A percentile compares a stretch with the other conserved stretches of the same genome.
Conservation (phyloP, 345 rosid species). For the Triadica sebifera region DNA sequence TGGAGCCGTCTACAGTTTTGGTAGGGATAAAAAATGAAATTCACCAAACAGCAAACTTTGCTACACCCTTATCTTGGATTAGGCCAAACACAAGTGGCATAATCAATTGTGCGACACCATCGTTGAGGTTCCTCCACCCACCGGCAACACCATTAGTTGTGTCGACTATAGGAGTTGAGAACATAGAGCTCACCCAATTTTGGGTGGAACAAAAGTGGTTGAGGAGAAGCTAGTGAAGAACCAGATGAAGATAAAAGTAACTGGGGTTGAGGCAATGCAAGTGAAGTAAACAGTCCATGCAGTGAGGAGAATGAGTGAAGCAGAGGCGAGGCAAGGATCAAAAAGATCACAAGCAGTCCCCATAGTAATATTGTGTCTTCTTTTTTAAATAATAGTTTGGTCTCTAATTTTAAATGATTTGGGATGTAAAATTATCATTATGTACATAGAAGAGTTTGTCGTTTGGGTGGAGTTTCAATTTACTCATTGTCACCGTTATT, state of each 20-base stretch:
- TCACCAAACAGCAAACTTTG: slow-evolving; percentile 81
- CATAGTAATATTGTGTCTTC: no score
- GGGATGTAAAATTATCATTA: no score
- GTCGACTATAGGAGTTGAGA: slow-evolving; percentile 64
- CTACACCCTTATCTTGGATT: slow-evolving; percentile 54
- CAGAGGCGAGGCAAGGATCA: slow-evolving; percentile 87
- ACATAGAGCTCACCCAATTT: slow-evolving; percentile 97
- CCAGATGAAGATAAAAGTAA: slow-evolving; percentile 62
- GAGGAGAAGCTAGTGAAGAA: slow-evolving; percentile 79
- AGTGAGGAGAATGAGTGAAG: slow-evolving; percentile 70
- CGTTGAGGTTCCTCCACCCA: slow-evolving; percentile 94
- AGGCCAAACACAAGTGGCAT: slow-evolving; percentile 71
- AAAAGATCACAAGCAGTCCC: slow-evolving; percentile 78
- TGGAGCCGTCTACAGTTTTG: slow-evolving; percentile 52
- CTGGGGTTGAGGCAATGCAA: slow-evolving; percentile 53
- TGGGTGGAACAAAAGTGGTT: slow-evolving; percentile 88
- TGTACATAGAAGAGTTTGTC: no score
- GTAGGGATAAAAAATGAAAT: slow-evolving; percentile 85
- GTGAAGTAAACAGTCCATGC: slow-evolving; percentile 80
- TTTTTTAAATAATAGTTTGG: no score
- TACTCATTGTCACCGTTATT: no score
- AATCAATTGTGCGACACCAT: slow-evolving; percentile 83
- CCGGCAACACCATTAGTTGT: slow-evolving; percentile 82
- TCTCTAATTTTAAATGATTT: no score
- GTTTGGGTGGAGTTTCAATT: no score